phyloP scores from a whole-genome alignment of 163 green algal genomes.

The Smithsoniella earleae region DNA sequence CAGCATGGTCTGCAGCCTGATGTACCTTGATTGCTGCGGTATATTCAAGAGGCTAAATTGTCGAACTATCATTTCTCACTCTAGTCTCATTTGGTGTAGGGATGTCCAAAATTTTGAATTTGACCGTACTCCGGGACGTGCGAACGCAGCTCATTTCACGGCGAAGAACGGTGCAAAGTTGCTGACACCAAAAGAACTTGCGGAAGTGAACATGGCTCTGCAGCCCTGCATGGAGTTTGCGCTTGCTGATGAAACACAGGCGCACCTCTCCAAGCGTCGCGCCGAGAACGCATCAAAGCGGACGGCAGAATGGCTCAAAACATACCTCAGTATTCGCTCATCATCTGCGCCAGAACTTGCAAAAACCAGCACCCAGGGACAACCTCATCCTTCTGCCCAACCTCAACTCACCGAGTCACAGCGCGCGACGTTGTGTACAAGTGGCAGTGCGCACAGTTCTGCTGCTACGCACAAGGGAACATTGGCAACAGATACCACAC shows the following conservation, averaged over 20 bases:
- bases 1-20: neutral
- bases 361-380: too few species aligned
- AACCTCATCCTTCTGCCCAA: too few species aligned
- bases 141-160: neutral
- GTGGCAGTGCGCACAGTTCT: too few species aligned
- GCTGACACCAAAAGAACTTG: neutral
- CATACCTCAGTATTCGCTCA: neutral
- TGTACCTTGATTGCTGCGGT: too few species aligned
- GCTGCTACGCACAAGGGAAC: too few species aligned
- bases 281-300: conserved; percentile 13
- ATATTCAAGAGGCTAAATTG: neutral
- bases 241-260: conserved; percentile 12
- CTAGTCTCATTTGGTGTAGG: neutral
- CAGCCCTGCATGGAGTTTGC: neutral
- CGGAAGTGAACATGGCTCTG: neutral
- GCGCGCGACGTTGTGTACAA: too few species aligned
- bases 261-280: conserved; percentile 14
- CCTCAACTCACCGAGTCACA: too few species aligned
- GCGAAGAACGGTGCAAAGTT: neutral
- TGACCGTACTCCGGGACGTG: neutral
- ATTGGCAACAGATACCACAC: too few species aligned
- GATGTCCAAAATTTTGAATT: conserved; percentile 14
- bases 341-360: too few species aligned
- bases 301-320: neutral
- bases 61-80: neutral